Evolutionary conservation across 495 filamentous ascomycete species (phyloP).

Genomic region (Annulohypoxylon stygium): DNA sequence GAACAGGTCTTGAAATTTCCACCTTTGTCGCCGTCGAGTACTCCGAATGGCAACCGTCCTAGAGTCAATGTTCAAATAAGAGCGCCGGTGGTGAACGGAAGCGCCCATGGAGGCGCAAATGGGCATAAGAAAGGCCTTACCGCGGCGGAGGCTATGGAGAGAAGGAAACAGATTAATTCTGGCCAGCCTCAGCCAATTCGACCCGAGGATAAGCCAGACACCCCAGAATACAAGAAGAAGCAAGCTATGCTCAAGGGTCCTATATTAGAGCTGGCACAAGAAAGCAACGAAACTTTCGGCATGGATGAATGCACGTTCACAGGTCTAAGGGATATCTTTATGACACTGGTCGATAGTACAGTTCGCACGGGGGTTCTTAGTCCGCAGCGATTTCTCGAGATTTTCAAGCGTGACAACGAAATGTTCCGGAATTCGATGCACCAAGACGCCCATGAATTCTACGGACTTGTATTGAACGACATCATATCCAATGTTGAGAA

Average conservation of each 20-base stretch:
- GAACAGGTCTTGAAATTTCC: constrained; percentile 96
- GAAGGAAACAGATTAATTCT: constrained; percentile 58
- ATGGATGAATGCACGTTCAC: constrained; percentile 97
- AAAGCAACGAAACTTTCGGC: constrained; percentile 83
- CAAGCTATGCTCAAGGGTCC: constrained; percentile 88
- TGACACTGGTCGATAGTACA: constrained; percentile 84
- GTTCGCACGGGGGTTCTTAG: constrained; percentile 92
- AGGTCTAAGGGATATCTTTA: constrained; percentile 94
- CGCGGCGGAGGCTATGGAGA: constrained; percentile 59
- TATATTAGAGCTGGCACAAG: constrained; percentile 82
- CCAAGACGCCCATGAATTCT: constrained; percentile 97
- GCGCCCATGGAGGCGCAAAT: constrained; percentile 61
- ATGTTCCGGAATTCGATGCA: constrained; percentile 98
- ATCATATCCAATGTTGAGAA: constrained; percentile 94
- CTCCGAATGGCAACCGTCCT: constrained; percentile 58
- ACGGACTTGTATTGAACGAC: constrained; percentile 94
- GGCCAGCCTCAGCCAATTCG: constrained; percentile 57
- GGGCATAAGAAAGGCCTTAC: constrained; percentile 58
- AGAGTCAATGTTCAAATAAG: constrained; percentile 65
- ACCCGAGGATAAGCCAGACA: constrained; percentile 81
- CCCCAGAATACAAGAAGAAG: constrained; percentile 97
- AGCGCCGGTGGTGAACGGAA: constrained; percentile 59
- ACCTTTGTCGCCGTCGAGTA: constrained; percentile 61
- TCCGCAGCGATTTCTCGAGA: constrained; percentile 92
- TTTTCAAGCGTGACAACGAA: constrained; percentile 92